phyloP scores from a whole-genome alignment of 768 basidiomycete genomes.

The Termitomyces sp. region DNA sequence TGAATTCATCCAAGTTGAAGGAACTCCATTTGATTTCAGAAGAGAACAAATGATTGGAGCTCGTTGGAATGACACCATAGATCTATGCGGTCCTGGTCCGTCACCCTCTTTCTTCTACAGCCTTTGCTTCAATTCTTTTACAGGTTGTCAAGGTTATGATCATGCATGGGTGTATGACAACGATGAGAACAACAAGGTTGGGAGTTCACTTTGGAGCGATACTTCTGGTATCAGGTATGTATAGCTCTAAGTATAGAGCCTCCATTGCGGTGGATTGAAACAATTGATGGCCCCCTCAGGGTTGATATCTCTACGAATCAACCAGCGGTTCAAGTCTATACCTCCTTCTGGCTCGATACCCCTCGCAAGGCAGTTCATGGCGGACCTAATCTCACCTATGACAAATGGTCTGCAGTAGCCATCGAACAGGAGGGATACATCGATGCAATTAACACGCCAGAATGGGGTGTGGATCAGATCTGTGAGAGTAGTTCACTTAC shows the following conservation, averaged over 20 bases:
- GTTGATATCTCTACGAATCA: slow-evolving; percentile 49
- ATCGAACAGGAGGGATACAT: slow-evolving; percentile 53
- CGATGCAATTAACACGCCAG: slow-evolving; percentile 53
- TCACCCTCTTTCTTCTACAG: background rate
- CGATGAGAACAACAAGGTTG: slow-evolving; percentile 20
- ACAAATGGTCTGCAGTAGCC: slow-evolving; percentile 40
- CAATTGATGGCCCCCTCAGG: slow-evolving; percentile 20
- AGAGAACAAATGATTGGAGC: slow-evolving; percentile 27
- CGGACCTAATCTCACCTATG: slow-evolving; percentile 39
- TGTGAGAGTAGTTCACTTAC: slow-evolving; percentile 30
- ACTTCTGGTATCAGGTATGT: slow-evolving; percentile 45
- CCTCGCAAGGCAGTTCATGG: slow-evolving; percentile 47
- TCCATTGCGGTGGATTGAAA: too few species aligned
- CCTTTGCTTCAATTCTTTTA: background rate
- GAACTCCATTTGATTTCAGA: slow-evolving; percentile 41
- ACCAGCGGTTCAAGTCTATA: slow-evolving; percentile 49
- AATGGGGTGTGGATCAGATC: slow-evolving; percentile 52
- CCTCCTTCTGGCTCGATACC: slow-evolving; percentile 41
- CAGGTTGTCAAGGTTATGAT: slow-evolving; percentile 48
- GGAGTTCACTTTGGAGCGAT: slow-evolving; percentile 43
- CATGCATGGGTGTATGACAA: slow-evolving; percentile 48
- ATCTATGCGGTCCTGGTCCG: slow-evolving; percentile 25
- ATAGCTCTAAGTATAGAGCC: background rate
- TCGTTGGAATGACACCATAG: slow-evolving; percentile 29
- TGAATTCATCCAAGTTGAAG: slow-evolving; percentile 13